A percentile compares a stretch with the other conserved stretches of the same genome.
Conservation (phyloP, 2,329 filamentous ascomycete species). For the Periconia digitata region DNA sequence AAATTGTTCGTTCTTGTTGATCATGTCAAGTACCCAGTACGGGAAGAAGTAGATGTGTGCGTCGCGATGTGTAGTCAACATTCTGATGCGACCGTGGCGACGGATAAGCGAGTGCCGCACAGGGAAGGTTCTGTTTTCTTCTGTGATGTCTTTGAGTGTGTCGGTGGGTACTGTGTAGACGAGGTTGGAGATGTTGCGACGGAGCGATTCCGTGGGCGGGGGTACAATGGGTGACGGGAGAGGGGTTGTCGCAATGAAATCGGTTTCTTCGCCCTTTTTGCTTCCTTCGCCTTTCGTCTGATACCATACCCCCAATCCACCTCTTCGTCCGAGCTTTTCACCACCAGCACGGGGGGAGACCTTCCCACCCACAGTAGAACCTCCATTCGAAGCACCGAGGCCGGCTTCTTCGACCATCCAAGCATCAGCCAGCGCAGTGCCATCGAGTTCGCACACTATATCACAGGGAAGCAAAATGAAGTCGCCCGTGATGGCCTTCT, state of each 20-base stretch:
- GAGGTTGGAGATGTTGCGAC: slow-evolving; percentile 71
- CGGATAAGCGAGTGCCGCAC: slow-evolving; percentile 75
- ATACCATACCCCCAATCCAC: slow-evolving; percentile 89
- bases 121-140: slow-evolving; percentile 71
- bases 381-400: slow-evolving; percentile 61
- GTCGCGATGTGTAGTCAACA: slow-evolving; percentile 83
- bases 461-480: slow-evolving; percentile 93
- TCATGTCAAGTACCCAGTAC: slow-evolving; percentile 84
- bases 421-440: slow-evolving; percentile 78
- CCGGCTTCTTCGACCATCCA: slow-evolving; percentile 87
- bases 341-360: slow-evolving; percentile 54
- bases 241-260: slow-evolving; percentile 81
- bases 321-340: slow-evolving; percentile 64
- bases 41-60: slow-evolving; percentile 95
- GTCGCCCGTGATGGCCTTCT: slow-evolving; percentile 75
- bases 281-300: slow-evolving; percentile 76
- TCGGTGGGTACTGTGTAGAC: slow-evolving; percentile 88
- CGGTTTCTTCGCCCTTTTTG: slow-evolving; percentile 88
- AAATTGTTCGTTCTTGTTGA: slow-evolving; percentile 75
- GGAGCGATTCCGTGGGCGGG: slow-evolving; percentile 64
- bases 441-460: slow-evolving; percentile 84
- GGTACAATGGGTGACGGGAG: slow-evolving; percentile 61
- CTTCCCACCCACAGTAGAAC: slow-evolving; percentile 46
- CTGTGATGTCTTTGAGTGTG: slow-evolving; percentile 79
- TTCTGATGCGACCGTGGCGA: slow-evolving; percentile 72